These are phyloP conservation scores for Alternaria hordeiaustralica DNA, from an alignment of 2,329 filamentous ascomycete genomes.

Conservation along the genomic window DNA sequence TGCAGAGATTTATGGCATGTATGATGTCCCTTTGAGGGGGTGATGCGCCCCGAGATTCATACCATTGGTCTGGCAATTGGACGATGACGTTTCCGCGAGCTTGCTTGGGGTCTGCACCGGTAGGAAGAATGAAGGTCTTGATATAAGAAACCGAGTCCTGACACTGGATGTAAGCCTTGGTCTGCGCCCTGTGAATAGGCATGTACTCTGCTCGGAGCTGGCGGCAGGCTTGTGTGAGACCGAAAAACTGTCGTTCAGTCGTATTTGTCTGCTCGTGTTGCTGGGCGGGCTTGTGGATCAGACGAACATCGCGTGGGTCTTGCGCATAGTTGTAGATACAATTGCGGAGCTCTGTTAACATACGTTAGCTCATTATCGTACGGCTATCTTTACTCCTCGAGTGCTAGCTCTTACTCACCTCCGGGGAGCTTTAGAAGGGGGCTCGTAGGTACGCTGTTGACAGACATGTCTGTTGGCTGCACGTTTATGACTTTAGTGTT, in stretches of 20 bases:
- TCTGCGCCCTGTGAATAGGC: neutral
- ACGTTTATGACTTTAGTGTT: neutral
- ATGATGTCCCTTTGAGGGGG: neutral
- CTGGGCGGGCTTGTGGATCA: neutral
- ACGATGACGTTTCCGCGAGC: neutral
- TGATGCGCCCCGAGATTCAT: neutral
- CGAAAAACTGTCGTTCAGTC: neutral
- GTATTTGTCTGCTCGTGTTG: neutral
- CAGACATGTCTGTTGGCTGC: neutral
- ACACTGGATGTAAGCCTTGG: neutral
- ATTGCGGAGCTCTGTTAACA: neutral
- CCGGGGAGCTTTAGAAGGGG: neutral
- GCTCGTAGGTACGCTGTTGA: neutral
- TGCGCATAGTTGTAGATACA: neutral
- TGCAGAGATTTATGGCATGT: neutral
- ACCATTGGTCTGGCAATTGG: neutral
- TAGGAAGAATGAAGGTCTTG: neutral
- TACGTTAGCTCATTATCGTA: neutral
- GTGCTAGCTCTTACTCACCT: neutral
- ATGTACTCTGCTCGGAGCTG: neutral
- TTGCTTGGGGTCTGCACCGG: neutral
- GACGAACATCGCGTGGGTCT: neutral
- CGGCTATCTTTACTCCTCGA: neutral
- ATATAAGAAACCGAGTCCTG: neutral
- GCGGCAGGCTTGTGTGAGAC: neutral